phyloP scores from a whole-genome alignment of 345 rosid species.

The Citrus glauca region DNA sequence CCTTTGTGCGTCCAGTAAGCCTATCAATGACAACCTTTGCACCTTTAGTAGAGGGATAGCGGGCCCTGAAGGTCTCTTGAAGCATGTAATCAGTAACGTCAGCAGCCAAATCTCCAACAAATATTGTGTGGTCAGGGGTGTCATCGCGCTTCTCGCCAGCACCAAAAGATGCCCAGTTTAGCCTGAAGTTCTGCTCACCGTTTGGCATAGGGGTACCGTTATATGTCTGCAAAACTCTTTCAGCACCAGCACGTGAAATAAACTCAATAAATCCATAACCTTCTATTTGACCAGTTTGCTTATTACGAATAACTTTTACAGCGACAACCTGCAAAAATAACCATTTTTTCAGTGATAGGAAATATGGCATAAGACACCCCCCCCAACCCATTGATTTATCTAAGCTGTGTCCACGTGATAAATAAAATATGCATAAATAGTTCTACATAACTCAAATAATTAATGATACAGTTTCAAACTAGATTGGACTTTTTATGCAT shows the following conservation, averaged over 20 bases:
- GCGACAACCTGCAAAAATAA: constrained; percentile 36
- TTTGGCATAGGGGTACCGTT: constrained; percentile 72
- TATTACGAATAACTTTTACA: constrained; percentile 79
- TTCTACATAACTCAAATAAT: neutral
- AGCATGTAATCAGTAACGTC: constrained; percentile 86
- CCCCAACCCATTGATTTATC: neutral
- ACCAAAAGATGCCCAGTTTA: constrained; percentile 81
- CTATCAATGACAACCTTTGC: constrained; percentile 95
- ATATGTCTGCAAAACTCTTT: constrained; percentile 64
- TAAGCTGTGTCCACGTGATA: neutral
- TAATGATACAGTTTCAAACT: neutral
- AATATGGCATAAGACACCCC: neutral
- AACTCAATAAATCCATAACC: constrained; percentile 90
- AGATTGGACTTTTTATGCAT: neutral
- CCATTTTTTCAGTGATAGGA: neutral
- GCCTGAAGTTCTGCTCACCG: constrained; percentile 66
- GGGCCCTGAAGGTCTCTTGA: constrained; percentile 75
- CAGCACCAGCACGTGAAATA: constrained; percentile 65
- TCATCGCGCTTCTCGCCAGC: constrained; percentile 85
- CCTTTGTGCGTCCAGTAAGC: constrained; percentile 78
- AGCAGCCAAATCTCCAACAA: constrained; percentile 93
- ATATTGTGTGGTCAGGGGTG: constrained; percentile 67
- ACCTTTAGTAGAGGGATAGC: constrained; percentile 68
- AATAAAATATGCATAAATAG: neutral
- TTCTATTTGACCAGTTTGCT: constrained; percentile 66